A percentile compares a stretch with the other conserved stretches of the same genome.
Evolutionary conservation across 139 green algal species (phyloP).

Genomic region (Nannochloris sp.): DNA sequence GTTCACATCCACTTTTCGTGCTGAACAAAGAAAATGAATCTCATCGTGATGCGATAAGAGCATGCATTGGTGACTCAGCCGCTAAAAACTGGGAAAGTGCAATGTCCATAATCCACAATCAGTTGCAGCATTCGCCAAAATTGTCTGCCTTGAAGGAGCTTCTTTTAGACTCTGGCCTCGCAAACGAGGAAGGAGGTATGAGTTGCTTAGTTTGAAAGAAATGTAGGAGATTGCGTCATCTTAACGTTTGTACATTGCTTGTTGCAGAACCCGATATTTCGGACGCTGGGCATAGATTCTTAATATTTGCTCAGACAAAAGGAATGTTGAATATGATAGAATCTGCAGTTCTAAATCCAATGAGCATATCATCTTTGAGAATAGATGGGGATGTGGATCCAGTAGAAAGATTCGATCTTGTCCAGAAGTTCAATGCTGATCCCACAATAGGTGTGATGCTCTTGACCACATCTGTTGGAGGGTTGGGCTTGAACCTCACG

Average conservation of each 20-base stretch:
- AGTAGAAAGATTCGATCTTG: slow-evolving; percentile 62
- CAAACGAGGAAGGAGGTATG: slow-evolving; percentile 6
- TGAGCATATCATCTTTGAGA: slow-evolving; percentile 68
- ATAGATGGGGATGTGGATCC: slow-evolving; percentile 83
- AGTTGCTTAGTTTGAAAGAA: no score
- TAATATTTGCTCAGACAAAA: slow-evolving; percentile 94
- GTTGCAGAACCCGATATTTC: slow-evolving; percentile 1
- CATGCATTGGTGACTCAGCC: slow-evolving; percentile 19
- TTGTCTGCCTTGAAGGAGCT: slow-evolving; percentile 81
- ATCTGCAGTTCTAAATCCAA: slow-evolving; percentile 35
- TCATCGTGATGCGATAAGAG: slow-evolving; percentile 36
- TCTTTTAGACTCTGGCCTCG: slow-evolving; percentile 72
- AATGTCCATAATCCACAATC: slow-evolving; percentile 16
- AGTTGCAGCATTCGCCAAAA: slow-evolving; percentile 79
- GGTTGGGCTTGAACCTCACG: slow-evolving; percentile 94
- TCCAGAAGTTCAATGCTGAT: slow-evolving; percentile 88
- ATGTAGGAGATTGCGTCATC: no score
- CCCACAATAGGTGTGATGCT: slow-evolving; percentile 95
- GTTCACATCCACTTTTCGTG: slow-evolving; percentile 86
- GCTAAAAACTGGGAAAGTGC: slow-evolving; percentile 20
- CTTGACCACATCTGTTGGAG: slow-evolving; percentile 80
- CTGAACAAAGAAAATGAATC: slow-evolving; percentile 49
- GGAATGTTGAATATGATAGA: slow-evolving; percentile 86
- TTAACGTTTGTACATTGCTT: background rate
- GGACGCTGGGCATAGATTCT: slow-evolving; percentile 62